These are phyloP conservation scores for Panicum miliaceum DNA, from an alignment of 176 grass and related monocot genomes.

Conservation along the genomic window DNA sequence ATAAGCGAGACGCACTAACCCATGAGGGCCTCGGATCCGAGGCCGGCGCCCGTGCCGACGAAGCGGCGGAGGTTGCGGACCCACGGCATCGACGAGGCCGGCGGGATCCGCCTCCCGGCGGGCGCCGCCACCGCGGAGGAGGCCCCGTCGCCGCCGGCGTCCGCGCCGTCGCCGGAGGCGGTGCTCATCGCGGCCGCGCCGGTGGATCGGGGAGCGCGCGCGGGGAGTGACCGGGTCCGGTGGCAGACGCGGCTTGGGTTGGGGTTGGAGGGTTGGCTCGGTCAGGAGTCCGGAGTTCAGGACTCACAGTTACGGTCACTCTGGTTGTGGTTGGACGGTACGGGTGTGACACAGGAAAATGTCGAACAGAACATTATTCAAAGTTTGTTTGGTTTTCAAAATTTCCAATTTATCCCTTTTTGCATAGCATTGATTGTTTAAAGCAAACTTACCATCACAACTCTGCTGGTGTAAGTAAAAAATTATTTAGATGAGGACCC, in stretches of 20 bases:
- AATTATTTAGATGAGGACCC: no score
- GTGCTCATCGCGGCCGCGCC: slow-evolving; percentile 60
- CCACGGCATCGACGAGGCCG: slow-evolving; percentile 90
- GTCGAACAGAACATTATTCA: not conserved
- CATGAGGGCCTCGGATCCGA: slow-evolving; percentile 94
- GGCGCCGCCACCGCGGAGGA: slow-evolving; percentile 45
- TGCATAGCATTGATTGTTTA: no score
- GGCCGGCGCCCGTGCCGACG: slow-evolving; percentile 82
- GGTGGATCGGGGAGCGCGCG: slow-evolving; percentile 40
- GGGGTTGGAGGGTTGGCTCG: not conserved
- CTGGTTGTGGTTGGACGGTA: no score
- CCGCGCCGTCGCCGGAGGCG: slow-evolving; percentile 56
- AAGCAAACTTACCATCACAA: no score
- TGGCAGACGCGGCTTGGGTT: not conserved
- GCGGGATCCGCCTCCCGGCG: slow-evolving; percentile 72
- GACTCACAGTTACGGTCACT: not conserved
- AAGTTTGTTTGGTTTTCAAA: not conserved
- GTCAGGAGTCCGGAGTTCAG: no score
- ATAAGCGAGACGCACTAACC: slow-evolving; percentile 53
- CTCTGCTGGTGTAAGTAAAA: no score
- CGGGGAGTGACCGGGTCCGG: slow-evolving; percentile 19
- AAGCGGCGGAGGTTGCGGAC: slow-evolving; percentile 93
- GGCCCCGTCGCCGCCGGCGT: slow-evolving; percentile 41
- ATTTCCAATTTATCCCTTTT: no score
- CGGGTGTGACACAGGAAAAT: no score